Evolutionary conservation across 345 rosid species (phyloP), one percentile per base, ranked within the genome.

Genomic region (Salix suchowensis): DNA sequence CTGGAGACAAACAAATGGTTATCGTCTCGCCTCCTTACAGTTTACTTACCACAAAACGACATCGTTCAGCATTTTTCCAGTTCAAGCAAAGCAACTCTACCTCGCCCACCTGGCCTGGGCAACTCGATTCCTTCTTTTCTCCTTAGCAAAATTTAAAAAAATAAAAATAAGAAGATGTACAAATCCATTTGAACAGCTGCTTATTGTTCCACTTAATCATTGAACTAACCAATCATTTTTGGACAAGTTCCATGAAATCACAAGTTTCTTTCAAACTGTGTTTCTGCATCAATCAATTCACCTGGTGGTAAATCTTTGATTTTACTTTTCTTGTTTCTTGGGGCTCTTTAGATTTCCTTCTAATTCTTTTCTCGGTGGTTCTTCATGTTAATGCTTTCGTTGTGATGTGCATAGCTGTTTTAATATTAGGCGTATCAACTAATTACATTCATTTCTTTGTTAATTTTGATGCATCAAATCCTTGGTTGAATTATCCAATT

Each of bases 1-100:
- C 23, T 6, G 24, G 60, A 18, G 60, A 18, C 4, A 52, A 52
- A 18, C 60, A 52, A 52, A 52, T 19, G 60, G 60, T 21, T 34
- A 21, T 0, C 1, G 42, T 10, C 12, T 52, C 3, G 24, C 23
- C 60, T 1, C 2, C 1, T 40, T 6, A 10, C 13, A 10, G 44
- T 40, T 52, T 19, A 7, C 23, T 52, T 19, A 0, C 23, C 23
- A 7, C 60, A 2, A 52, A 52, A 74, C 64, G 77, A 65, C 77
- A 74, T 21, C 71, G 77, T 74, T 65, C 16, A 32, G 77, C 50
- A 60, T 60, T 50, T 60, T 16, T 23, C 36, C n/a, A 10, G 23
- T 15, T 60, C 76, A 61, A 60, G 32, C 32, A 18, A 65, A 34
- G 48, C 42, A 54, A 54, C 23, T 54, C 46, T 65, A 42, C 44